Base-by-base conservation (phyloP, 495 filamentous ascomycete species). In the Talaromyces proteolyticus region DNA sequence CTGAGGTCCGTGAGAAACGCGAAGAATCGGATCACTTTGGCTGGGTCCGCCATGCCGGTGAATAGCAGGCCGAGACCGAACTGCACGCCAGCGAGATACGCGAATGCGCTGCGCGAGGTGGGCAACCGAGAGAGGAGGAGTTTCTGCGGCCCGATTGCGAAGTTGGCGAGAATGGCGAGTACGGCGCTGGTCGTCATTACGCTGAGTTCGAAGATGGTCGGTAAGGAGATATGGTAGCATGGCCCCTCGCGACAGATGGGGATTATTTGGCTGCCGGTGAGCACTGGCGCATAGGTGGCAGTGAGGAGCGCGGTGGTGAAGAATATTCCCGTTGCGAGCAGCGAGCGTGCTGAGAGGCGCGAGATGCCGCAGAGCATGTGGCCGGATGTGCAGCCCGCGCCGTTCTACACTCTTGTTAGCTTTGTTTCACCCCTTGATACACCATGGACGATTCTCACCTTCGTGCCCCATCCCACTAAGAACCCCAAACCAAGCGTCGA, bases 281-380 rank as follows among this genome's bases (percentile, higher is more conserved):
- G 52, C 4, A 24, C 19, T 14, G 41, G 43, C 4, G 51, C 44
- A 22, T 79, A 53, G 19, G 74, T 73, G 23, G 77, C 74, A 1
- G 78, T 79, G 22, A 77, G 34, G 3, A 80, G 44, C 16, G 76
- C 78, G 0, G 69, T 59, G 1, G 67, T 66, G 61, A 80, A 82
- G 67, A 84, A 82, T n/a, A 70, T 62, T 6, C 62, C 67, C 0
- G 77, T 78, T 29, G 79, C 74, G 42, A 76, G 70, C 8, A 79
- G 42, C 7, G 77, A 80, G 38, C 78, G 74, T 17, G 64, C 54
- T 3, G 72, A 78, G 14, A 78, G 62, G 24, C 75, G 75, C 0
- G 78, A 72, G 4, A 82, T 49, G 0, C 80, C 80, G 51, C 78
- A 80, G 26, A 84, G 72, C 70, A 84, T 80, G 57, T 84, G 80